These are phyloP conservation scores for Melastoma candidum DNA, from an alignment of 441 rosid genomes.

Conservation along the genomic window DNA sequence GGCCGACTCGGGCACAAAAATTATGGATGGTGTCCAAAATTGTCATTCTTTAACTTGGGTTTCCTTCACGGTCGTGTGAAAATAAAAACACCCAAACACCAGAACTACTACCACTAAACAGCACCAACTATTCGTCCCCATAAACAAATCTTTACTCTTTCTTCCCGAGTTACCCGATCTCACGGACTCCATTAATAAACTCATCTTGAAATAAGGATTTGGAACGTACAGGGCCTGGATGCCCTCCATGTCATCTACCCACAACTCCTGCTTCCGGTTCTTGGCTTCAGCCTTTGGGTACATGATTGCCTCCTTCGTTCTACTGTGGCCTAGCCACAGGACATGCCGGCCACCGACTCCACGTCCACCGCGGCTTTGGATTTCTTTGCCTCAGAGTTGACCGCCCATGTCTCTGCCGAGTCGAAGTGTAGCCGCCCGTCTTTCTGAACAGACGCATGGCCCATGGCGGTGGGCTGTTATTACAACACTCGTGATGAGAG, in stretches of 20 bases:
- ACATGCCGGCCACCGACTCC: slow-evolving; percentile 19
- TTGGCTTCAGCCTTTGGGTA: slow-evolving; percentile 18
- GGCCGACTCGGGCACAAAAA: too few relatives aligned
- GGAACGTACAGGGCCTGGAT: slow-evolving; percentile 17
- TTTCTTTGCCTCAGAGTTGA: slow-evolving; percentile 10
- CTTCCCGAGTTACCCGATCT: neutral
- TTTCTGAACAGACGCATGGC: slow-evolving; percentile 17
- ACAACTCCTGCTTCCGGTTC: slow-evolving; percentile 16
- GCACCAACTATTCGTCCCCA: too few relatives aligned
- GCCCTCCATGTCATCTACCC: slow-evolving; percentile 19
- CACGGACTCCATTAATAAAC: slow-evolving; percentile 16
- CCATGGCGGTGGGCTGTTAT: neutral
- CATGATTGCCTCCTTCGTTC: slow-evolving; percentile 19
- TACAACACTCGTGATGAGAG: too few relatives aligned
- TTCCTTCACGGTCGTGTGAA: too few relatives aligned
- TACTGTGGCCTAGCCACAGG: slow-evolving; percentile 13
- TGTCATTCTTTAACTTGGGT: too few relatives aligned
- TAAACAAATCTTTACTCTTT: too few relatives aligned
- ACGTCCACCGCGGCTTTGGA: slow-evolving; percentile 16
- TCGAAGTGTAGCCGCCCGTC: slow-evolving; percentile 19
- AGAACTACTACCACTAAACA: too few relatives aligned
- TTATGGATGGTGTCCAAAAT: too few relatives aligned
- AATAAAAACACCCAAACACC: too few relatives aligned
- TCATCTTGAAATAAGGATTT: slow-evolving; percentile 17
- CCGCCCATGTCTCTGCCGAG: slow-evolving; percentile 19